phyloP scores from a whole-genome alignment of 331 rosid species.

The Stylosanthes scabra region DNA sequence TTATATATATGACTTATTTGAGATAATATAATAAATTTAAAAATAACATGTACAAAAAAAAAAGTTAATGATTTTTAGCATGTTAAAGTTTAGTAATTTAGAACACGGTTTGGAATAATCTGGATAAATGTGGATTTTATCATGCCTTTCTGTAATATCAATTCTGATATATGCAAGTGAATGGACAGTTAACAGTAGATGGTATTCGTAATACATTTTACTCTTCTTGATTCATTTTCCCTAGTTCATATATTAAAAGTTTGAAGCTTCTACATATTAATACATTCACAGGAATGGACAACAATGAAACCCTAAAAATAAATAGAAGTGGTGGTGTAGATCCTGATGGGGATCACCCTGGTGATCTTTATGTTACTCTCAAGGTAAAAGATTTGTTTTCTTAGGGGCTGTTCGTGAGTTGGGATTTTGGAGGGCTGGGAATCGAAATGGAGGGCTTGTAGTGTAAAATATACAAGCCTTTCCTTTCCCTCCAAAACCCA shows the following conservation, averaged over 20 bases:
- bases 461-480: no score
- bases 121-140: slow-evolving; percentile 3
- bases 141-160: slow-evolving; percentile 2
- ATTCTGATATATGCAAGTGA: background rate
- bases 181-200: slow-evolving; percentile 21
- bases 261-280: slow-evolving; percentile 24
- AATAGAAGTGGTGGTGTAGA: slow-evolving; percentile 87
- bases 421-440: no score
- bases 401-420: background rate
- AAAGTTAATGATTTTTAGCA: slow-evolving; percentile 11
- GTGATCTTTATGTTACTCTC: slow-evolving; percentile 84
- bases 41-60: background rate
- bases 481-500: no score
- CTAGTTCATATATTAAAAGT: background rate
- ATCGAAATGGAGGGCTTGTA: no score
- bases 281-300: slow-evolving; percentile 71
- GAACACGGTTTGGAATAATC: slow-evolving; percentile 18
- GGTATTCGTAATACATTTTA: slow-evolving; percentile 1
- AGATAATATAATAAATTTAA: background rate
- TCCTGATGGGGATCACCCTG: slow-evolving; percentile 87
- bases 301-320: slow-evolving; percentile 69
- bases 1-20: background rate
- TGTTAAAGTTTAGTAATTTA: background rate
- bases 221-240: background rate
- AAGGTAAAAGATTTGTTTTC: slow-evolving; percentile 50